Percentiles rank a stretch among this genome's conserved stretches.
These are phyloP conservation scores for Spencermartinsiella europaea DNA, from an alignment of 805 yeast species.

Conservation along the genomic window DNA sequence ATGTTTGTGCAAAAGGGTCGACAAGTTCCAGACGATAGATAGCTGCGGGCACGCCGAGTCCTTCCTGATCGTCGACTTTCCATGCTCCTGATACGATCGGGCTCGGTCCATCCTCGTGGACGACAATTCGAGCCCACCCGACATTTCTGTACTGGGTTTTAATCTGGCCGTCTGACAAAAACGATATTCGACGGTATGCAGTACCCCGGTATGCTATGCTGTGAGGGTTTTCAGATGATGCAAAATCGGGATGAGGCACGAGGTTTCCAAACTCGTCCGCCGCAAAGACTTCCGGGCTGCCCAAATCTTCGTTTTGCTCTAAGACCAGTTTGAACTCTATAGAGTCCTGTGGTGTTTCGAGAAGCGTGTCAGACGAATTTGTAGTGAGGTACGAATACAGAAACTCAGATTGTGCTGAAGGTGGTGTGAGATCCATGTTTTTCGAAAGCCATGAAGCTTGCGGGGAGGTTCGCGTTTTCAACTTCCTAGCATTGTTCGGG, in stretches of 20 bases:
- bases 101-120: slow-evolving; percentile 16
- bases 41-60: slow-evolving; percentile 27
- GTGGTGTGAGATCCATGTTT: background rate
- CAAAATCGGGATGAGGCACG: slow-evolving; percentile 19
- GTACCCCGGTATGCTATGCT: slow-evolving; percentile 22
- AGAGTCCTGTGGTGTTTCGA: slow-evolving; percentile 21
- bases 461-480: background rate
- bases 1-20: slow-evolving; percentile 11
- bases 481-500: slow-evolving; percentile 18
- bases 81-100: slow-evolving; percentile 27
- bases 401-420: slow-evolving; percentile 16
- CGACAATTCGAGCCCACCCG: slow-evolving; percentile 32
- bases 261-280: slow-evolving; percentile 15
- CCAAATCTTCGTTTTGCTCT: slow-evolving; percentile 15
- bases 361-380: slow-evolving; percentile 14
- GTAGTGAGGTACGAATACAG: slow-evolving; percentile 22
- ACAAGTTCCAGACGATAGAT: slow-evolving; percentile 24
- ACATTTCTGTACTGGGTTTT: slow-evolving; percentile 21
- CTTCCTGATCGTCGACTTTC: slow-evolving; percentile 29
- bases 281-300: slow-evolving; percentile 9
- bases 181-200: slow-evolving; percentile 25
- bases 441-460: background rate
- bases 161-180: slow-evolving; percentile 14
- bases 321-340: slow-evolving; percentile 21
- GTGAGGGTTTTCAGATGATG: background rate